Conservation (phyloP, 345 rosid genomes). For the Salix suchowensis region DNA sequence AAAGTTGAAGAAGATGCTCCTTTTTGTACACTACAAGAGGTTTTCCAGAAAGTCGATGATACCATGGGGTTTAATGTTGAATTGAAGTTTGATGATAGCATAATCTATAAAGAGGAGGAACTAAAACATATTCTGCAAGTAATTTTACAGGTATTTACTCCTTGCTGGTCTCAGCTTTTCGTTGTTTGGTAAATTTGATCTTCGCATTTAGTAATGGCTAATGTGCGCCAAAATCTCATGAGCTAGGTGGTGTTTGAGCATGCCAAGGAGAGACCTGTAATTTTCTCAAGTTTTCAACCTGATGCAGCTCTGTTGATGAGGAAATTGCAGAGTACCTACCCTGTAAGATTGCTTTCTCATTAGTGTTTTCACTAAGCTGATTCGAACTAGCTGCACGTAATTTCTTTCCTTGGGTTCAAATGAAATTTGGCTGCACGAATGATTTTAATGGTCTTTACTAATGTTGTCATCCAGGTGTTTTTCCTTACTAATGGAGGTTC, state of each 20-base stretch:
- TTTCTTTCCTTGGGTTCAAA: too few relatives aligned
- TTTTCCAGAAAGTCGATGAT: conserved; percentile 12
- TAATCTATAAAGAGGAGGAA: conserved; percentile 6
- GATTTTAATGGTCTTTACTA: not conserved
- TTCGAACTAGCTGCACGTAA: too few relatives aligned
- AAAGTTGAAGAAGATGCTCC: conserved; percentile 31
- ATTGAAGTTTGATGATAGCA: conserved; percentile 23
- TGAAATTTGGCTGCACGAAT: not conserved
- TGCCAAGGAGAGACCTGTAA: conserved; percentile 14
- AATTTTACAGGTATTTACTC: conserved; percentile 12
- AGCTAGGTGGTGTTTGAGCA: conserved; percentile 20
- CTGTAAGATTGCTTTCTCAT: conserved; percentile 1
- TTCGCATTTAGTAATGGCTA: not conserved
- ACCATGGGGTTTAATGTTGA: conserved; percentile 23
- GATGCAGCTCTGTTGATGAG: conserved; percentile 27
- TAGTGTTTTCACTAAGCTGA: too few relatives aligned
- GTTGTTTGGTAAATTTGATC: not conserved
- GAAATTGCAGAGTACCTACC: conserved; percentile 20
- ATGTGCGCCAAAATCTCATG: too few relatives aligned
- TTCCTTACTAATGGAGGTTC: conserved; percentile 31
- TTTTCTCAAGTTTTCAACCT: conserved; percentile 28
- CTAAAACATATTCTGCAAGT: conserved; percentile 7
- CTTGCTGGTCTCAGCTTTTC: not conserved
- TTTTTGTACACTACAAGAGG: conserved; percentile 20
- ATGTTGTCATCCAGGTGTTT: conserved; percentile 14